A percentile compares a stretch with the other conserved stretches of the same genome.
Conservation (phyloP, 2,329 filamentous ascomycete species). For the Alternaria ethzedia region DNA sequence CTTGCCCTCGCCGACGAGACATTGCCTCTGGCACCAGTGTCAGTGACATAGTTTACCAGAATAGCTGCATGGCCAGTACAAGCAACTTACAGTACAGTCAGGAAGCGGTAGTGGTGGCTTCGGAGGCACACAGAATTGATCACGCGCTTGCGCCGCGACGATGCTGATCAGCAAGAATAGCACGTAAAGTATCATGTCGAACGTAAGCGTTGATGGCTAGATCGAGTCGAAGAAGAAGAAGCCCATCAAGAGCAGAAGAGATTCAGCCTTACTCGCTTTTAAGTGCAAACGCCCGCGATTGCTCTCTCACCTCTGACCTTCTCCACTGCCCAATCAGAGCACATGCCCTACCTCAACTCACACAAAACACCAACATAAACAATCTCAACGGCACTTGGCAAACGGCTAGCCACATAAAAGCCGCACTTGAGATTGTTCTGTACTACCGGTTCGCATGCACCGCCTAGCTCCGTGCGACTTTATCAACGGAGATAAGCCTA, state of each 20-base stretch:
- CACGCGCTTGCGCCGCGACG: background rate
- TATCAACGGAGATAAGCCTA: background rate
- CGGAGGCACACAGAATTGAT: background rate
- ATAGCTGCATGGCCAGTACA: background rate
- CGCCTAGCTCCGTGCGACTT: background rate
- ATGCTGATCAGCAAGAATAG: background rate
- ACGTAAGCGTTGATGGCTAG: background rate
- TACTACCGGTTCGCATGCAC: background rate
- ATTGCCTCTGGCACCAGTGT: background rate
- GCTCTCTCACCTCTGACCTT: background rate
- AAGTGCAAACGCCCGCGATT: background rate
- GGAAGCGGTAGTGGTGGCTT: background rate
- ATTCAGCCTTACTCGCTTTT: background rate
- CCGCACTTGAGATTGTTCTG: background rate
- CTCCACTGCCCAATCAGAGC: background rate
- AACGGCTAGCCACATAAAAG: background rate
- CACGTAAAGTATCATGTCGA: background rate
- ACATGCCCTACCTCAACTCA: background rate
- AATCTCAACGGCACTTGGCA: background rate
- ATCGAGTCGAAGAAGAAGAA: no score
- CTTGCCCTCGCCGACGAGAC: background rate
- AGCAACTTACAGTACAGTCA: background rate
- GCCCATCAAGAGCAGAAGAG: background rate
- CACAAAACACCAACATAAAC: background rate
- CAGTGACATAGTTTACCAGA: background rate